Percentiles rank a stretch among this genome's conserved stretches.
Conservation (phyloP, 140 eudicot species). For the Flaveria floridana region DNA sequence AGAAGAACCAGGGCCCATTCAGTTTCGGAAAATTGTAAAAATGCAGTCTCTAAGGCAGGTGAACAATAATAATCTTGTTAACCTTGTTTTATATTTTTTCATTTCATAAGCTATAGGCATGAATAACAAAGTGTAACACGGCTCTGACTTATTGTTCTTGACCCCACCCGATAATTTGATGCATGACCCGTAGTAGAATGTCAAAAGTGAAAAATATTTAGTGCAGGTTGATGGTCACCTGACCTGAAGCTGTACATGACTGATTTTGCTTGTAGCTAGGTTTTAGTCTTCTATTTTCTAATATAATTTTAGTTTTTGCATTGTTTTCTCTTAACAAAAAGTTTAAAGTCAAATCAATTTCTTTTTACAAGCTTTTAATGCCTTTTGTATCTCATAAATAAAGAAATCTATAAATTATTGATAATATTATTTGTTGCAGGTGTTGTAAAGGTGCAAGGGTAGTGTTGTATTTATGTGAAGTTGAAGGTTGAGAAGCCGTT, state of each 20-base stretch:
- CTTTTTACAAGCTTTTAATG: neutral
- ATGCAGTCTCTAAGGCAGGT: slow-evolving; percentile 34
- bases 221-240: neutral
- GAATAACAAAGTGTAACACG: neutral
- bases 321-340: neutral
- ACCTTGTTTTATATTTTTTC: slow-evolving; percentile 15
- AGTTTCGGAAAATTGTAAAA: slow-evolving; percentile 23
- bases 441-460: slow-evolving; percentile 15
- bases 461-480: neutral
- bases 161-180: neutral
- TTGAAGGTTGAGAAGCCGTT: neutral
- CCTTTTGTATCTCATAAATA: neutral
- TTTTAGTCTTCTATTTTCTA: too few relatives aligned
- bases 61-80: neutral
- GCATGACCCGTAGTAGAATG: slow-evolving; percentile 6
- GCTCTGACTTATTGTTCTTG: neutral
- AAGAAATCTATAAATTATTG: neutral
- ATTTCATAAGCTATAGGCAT: neutral
- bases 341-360: neutral
- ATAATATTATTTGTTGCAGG: neutral
- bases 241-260: neutral
- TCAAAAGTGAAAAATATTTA: neutral
- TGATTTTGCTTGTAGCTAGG: too few relatives aligned
- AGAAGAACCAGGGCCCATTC: slow-evolving; percentile 30
- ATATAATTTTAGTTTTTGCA: too few relatives aligned